Base-by-base conservation (phyloP, 2,329 filamentous ascomycete species). In the Aureobasidium leucospermi region DNA sequence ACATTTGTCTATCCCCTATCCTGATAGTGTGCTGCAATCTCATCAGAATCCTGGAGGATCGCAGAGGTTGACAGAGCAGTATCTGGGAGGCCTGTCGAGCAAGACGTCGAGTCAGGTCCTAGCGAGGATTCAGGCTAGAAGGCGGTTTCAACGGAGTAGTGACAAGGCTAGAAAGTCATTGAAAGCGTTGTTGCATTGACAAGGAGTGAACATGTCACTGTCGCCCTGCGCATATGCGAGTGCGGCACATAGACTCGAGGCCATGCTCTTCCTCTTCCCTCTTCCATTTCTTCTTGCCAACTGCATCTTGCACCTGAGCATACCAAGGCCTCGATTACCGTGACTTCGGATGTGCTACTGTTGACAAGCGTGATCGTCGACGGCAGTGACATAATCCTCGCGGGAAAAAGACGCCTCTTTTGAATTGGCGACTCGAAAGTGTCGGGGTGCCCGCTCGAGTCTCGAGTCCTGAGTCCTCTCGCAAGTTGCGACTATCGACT, bases 141-240 rank as follows among this genome's bases (percentile, higher is more conserved):
- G 43, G 13, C 36, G 6, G 38, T 36, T 36, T 29, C 38, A 52
- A 52, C 28, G 36, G 19, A 36, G 34, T 36, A 36, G 8, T 13
- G 13, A 36, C 34, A 13, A 36, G 34, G 34, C 34, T 23, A 23
- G 23, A 13, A 36, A 8, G 13, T 36, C 36, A 16, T 52, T 23
- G 48, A 52, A 23, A 52, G 48, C 48, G 48, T 52, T 52, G 48
- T 29, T 39, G 34, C 48, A 39, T 52, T 41, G 34, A 52, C 47
- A 36, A 32, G 36, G 28, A 23, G 47, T n/a, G 31, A 46, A 10
- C 43, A 46, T 46, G 43, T 46, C 43, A 46, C 43, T 46, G 3
- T 31, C 13, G 46, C 46, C 16, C 9, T 28, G 32, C 15, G 47
- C 32, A 19, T 48, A 48, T 49, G 47, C 46, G 31, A 34, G 46